Percentiles rank a stretch among this genome's conserved stretches.
Conservation (phyloP, 2,329 filamentous ascomycete genomes). For the Cordyceps militaris region DNA sequence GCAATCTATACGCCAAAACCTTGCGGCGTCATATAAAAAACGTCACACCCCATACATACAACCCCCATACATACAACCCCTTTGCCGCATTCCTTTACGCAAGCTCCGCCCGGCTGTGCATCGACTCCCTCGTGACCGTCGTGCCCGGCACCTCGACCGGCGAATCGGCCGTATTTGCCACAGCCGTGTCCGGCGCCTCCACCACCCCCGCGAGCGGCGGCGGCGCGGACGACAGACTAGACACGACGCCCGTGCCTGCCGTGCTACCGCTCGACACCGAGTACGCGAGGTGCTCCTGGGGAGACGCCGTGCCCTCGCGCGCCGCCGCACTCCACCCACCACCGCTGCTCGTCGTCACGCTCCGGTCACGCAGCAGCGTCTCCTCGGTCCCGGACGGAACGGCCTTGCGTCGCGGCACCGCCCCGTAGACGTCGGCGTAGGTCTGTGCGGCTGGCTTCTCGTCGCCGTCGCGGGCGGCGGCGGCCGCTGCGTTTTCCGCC, state of each 20-base stretch:
- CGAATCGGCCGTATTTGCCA: background rate
- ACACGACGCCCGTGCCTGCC: background rate
- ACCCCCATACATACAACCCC: background rate
- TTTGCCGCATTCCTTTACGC: background rate
- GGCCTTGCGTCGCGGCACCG: background rate
- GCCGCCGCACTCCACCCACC: background rate
- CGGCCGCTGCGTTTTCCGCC: background rate
- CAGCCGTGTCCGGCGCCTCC: conserved; percentile 1
- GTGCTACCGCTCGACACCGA: conserved; percentile 4
- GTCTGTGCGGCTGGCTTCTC: background rate
- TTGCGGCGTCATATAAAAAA: background rate
- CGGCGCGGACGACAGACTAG: background rate
- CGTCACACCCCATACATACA: background rate
- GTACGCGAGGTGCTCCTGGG: background rate
- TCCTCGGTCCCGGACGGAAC: background rate
- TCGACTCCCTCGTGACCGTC: conserved; percentile 1
- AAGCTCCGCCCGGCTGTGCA: conserved; percentile 5
- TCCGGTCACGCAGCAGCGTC: background rate
- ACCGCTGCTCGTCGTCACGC: background rate
- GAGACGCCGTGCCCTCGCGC: background rate
- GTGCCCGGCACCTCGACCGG: conserved; percentile 9
- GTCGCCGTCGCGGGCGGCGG: background rate
- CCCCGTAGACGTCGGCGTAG: background rate
- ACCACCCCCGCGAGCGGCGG: background rate
- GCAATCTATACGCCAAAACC: too few species aligned